A percentile compares a stretch with the other conserved stretches of the same genome.
Conservation (phyloP, 179 eudicot genomes). For the Nepenthes alata region DNA sequence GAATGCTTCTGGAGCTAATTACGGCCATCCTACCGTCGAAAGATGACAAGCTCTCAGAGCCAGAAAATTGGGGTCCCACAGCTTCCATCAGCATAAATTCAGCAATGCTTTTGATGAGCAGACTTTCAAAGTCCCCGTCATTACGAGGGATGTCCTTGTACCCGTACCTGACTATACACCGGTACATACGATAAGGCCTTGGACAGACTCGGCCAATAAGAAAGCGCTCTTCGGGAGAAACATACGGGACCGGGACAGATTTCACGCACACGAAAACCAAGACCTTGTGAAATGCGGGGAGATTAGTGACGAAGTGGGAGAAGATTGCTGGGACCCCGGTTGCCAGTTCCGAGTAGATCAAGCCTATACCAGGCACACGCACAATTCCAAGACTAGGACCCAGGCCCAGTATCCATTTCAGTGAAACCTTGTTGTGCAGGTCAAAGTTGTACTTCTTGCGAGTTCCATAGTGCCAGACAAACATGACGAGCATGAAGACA, state of each 20-base stretch:
- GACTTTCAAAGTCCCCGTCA: constrained; percentile 75
- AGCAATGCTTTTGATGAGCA: constrained; percentile 67
- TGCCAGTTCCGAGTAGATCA: constrained; percentile 79
- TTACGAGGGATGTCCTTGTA: constrained; percentile 78
- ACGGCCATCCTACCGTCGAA: constrained; percentile 94
- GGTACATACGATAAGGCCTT: constrained; percentile 81
- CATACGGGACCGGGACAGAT: constrained; percentile 82
- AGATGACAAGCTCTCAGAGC: constrained; percentile 42
- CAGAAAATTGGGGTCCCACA: constrained; percentile 46
- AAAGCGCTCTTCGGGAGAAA: constrained; percentile 75
- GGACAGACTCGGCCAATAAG: constrained; percentile 89
- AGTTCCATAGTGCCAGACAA: constrained; percentile 87
- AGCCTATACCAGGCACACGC: constrained; percentile 91
- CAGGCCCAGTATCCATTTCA: constrained; percentile 83
- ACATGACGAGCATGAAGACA: constrained; percentile 62
- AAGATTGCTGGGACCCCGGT: constrained; percentile 93
- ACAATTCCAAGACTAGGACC: constrained; percentile 95
- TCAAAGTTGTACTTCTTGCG: constrained; percentile 81
- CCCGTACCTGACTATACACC: constrained; percentile 84
- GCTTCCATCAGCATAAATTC: constrained; percentile 96
- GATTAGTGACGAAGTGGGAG: constrained; percentile 90
- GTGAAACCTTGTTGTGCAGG: constrained; percentile 80
- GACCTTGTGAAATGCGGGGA: constrained; percentile 85
- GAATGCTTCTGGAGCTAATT: constrained; percentile 40
- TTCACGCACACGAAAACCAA: constrained; percentile 86